phyloP scores from a whole-genome alignment of 352 stramenopile species.

The Phytophthora tubulina region DNA sequence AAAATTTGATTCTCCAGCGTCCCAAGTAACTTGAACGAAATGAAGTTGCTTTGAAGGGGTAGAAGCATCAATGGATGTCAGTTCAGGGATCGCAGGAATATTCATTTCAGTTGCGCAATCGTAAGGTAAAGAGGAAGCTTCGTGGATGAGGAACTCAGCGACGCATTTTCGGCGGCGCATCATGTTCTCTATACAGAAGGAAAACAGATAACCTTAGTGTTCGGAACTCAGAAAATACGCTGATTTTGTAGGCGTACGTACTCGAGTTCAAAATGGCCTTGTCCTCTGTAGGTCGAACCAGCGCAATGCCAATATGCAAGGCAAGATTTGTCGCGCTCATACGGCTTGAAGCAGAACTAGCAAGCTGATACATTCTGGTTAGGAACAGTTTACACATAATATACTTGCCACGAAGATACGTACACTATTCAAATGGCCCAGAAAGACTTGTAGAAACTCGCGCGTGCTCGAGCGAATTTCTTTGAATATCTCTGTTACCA shows the following conservation, averaged over 20 bases:
- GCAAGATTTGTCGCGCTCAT: constrained; percentile 59
- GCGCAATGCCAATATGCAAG: constrained; percentile 45
- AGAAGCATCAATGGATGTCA: constrained; percentile 5
- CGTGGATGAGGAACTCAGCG: constrained; percentile 60
- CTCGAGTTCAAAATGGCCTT: constrained; percentile 35
- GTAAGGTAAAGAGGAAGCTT: constrained; percentile 54
- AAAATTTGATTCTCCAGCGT: constrained; percentile 24
- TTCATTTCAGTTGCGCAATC: constrained; percentile 52
- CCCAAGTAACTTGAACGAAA: constrained; percentile 57
- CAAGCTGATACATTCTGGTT: constrained; percentile 40
- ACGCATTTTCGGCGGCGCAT: constrained; percentile 50
- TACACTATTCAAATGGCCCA: constrained; percentile 62
- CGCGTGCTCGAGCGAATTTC: constrained; percentile 44
- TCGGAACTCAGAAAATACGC: not conserved
- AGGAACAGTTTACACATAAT: not conserved
- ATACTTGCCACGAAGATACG: constrained; percentile 2
- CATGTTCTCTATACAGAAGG: constrained; percentile 25
- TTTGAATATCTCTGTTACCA: constrained; percentile 45
- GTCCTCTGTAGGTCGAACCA: constrained; percentile 57
- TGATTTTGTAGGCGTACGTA: constrained; percentile 27
- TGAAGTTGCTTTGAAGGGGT: constrained; percentile 25
- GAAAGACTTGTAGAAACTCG: constrained; percentile 61
- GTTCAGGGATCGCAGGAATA: constrained; percentile 42
- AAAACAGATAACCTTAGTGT: not conserved
- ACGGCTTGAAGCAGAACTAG: constrained; percentile 43